A percentile compares a stretch with the other conserved stretches of the same genome.
Conservation (phyloP, 495 filamentous ascomycete genomes). For the Aspergillus sclerotiicarbonarius region DNA sequence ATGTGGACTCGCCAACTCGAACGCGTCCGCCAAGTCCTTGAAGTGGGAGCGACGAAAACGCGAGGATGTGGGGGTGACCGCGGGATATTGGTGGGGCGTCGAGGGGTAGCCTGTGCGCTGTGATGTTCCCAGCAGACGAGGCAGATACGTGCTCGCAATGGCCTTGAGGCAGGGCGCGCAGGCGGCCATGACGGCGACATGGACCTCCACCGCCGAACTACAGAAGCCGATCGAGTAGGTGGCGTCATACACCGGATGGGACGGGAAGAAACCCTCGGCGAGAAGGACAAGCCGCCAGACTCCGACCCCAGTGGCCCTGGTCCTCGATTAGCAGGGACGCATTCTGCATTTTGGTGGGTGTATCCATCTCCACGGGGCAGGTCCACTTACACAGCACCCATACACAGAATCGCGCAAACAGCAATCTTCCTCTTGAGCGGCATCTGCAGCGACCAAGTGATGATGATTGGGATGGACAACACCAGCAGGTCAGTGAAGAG, state of each 20-base stretch:
- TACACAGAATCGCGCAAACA: slow-evolving; percentile 43
- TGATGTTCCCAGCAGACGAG: not conserved
- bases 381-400: slow-evolving; percentile 42
- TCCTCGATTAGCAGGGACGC: not conserved
- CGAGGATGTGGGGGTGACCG: not conserved
- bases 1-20: not conserved
- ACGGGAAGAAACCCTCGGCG: slow-evolving; percentile 20
- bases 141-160: not conserved
- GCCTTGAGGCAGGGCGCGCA: slow-evolving; percentile 17
- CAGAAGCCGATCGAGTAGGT: slow-evolving; percentile 48
- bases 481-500: slow-evolving; percentile 2
- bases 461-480: not conserved
- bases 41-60: not conserved
- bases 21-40: too few relatives aligned
- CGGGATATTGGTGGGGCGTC: not conserved
- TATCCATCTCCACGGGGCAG: too few relatives aligned
- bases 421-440: not conserved
- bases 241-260: slow-evolving; percentile 16
- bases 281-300: slow-evolving; percentile 31
- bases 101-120: not conserved
- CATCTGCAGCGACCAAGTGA: slow-evolving; percentile 3
- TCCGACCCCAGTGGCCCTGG: slow-evolving; percentile 51
- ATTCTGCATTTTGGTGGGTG: too few relatives aligned
- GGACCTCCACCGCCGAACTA: slow-evolving; percentile 52
- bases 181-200: slow-evolving; percentile 53